Evolutionary conservation across 192 early-diverging fungal genomes (phyloP).

Genomic region (Coemansia sp.): DNA sequence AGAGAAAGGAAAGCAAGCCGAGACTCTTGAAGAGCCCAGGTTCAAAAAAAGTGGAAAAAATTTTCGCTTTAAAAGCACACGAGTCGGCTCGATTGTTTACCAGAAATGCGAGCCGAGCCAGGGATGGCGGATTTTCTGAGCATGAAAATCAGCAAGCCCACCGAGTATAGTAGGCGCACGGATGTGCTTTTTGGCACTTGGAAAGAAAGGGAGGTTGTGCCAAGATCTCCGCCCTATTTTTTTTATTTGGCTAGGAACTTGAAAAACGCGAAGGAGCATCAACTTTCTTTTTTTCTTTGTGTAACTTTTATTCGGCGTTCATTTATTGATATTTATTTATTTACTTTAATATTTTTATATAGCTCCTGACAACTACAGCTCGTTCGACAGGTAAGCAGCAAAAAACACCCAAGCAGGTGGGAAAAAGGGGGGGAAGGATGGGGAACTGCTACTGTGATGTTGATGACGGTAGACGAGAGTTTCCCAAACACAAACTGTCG

Average conservation of each 20-base stretch:
- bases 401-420: neutral
- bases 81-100: slow-evolving; percentile 1
- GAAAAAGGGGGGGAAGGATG: neutral
- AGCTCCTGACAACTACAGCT: neutral
- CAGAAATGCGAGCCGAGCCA: neutral
- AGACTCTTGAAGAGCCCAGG: neutral
- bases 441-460: slow-evolving; percentile 1
- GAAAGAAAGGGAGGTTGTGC: neutral
- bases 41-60: neutral
- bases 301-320: slow-evolving; percentile 2
- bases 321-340: slow-evolving; percentile 3
- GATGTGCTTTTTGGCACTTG: neutral
- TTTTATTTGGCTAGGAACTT: neutral
- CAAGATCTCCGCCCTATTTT: neutral
- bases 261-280: neutral
- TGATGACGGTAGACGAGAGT: neutral
- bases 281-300: neutral
- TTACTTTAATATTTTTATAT: neutral
- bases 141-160: neutral
- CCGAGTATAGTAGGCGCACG: neutral
- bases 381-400: neutral
- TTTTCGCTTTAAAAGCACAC: neutral
- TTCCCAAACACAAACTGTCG: neutral
- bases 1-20: neutral
- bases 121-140: neutral